Base-by-base conservation (phyloP, 2,329 filamentous ascomycete genomes). In the Penicillium brevicompactum region DNA sequence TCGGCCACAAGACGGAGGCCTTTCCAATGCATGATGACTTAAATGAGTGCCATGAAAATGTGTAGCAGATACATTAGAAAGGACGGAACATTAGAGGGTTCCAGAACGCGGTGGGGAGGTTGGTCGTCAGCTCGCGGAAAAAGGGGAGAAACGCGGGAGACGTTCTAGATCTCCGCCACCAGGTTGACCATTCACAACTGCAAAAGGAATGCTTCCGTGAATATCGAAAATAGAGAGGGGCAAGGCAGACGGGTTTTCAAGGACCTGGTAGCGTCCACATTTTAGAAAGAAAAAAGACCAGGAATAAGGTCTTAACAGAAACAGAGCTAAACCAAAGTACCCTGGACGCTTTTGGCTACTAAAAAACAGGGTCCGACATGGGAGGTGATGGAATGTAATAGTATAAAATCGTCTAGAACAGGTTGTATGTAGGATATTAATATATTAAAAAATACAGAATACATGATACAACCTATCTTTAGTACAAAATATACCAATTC, bases 21-120 rank as follows among this genome's bases (percentile, higher is more conserved):
- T 69, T 73, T 74, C 70, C 73, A 74, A 72, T 74, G 70, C 73
- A 75, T 75, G 62, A 61, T 62, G 61, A 49, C 32, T 38, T 34
- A 38, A 40, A 27, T 32, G 42, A 53, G 34, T 46, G 14, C 50
- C 51, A 54, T 52, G 50, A 48, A 53, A 50, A 40, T 44, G 6
- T 31, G 38, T 21, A 34, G 22, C 21, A 41, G 24, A 27, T 5
- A 32, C 30, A 24, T 40, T 34, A 44, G 22, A n/a, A 21, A 42
- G 43, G 42, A 46, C 21, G 46, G 50, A 46, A 52, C 60, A 62
- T 65, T 51, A 57, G 18, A 18, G 18, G 18, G 57, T 59, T 64
- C 62, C 60, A 62, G 63, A 61, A 63, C 60, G 58, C 58, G 59
- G 61, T 63, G 61, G 60, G 60, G 62, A 58, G 54, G 31, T 32